phyloP scores from a whole-genome alignment of 148 eudicot genomes.

The Chenopodium suecicum region DNA sequence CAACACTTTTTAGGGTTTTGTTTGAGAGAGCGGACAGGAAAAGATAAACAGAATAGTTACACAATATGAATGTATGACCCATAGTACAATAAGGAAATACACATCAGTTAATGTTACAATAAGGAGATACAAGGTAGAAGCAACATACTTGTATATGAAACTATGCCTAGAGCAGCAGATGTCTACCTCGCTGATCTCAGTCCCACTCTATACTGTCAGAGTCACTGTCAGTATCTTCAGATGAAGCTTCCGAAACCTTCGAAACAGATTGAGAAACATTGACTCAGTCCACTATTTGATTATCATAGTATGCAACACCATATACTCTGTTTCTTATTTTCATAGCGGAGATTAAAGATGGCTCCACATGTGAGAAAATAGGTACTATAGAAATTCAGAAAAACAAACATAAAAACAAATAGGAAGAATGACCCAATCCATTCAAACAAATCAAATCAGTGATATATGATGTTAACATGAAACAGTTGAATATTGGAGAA shows the following conservation, averaged over 20 bases:
- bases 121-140: not conserved
- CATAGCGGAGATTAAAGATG: not conserved
- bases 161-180: not conserved
- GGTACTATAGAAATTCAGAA: too few relatives aligned
- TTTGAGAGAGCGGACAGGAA: not conserved
- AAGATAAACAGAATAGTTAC: not conserved
- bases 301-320: conserved; percentile 2
- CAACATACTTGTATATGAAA: not conserved
- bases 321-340: not conserved
- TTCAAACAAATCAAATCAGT: not conserved
- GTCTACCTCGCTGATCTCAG: conserved; percentile 25
- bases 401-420: too few relatives aligned
- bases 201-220: conserved; percentile 37
- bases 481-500: not conserved
- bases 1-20: not conserved
- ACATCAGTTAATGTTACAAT: not conserved
- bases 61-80: not conserved
- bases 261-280: conserved; percentile 12
- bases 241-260: conserved; percentile 26
- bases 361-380: not conserved
- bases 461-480: not conserved
- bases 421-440: too few relatives aligned
- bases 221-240: conserved; percentile 25
- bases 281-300: not conserved
- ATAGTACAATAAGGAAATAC: not conserved